phyloP scores from a whole-genome alignment of 2,329 filamentous ascomycete species.

The Huntiella bhutanensis region DNA sequence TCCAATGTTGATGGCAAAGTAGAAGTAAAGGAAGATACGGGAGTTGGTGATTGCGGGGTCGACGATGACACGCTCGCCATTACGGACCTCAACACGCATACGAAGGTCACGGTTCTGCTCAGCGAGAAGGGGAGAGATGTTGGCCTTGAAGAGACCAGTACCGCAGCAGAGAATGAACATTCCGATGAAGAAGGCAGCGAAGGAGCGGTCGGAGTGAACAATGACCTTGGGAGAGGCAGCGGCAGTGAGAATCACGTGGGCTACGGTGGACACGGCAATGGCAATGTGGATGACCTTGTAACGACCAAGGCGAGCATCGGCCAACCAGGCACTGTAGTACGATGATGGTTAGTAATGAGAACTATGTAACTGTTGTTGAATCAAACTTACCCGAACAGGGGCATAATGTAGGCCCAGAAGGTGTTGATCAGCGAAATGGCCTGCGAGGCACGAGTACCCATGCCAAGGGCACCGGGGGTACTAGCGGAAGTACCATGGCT shows the following conservation, averaged over 20 bases:
- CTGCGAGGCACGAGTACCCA: constrained; percentile 37
- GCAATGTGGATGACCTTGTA: constrained; percentile 56
- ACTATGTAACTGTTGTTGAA: constrained; percentile 14
- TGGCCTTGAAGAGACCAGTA: constrained; percentile 66
- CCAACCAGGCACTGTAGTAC: constrained; percentile 28
- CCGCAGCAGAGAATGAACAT: constrained; percentile 36
- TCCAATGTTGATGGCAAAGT: constrained; percentile 43
- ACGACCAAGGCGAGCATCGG: constrained; percentile 53
- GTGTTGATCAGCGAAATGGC: constrained; percentile 33
- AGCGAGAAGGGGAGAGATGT: constrained; percentile 53
- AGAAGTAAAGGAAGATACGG: constrained; percentile 47
- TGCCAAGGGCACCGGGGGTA: constrained; percentile 33
- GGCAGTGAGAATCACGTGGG: constrained; percentile 46
- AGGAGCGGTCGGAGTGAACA: constrained; percentile 32
- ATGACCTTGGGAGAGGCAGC: constrained; percentile 47
- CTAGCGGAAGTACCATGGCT: constrained; percentile 17
- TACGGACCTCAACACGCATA: constrained; percentile 34
- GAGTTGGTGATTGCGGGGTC: constrained; percentile 50
- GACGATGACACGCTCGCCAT: constrained; percentile 49
- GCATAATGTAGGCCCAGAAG: constrained; percentile 44
- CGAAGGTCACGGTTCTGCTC: constrained; percentile 46
- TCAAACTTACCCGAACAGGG: constrained; percentile 29
- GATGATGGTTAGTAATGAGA: neutral
- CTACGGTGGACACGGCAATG: constrained; percentile 44
- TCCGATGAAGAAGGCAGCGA: constrained; percentile 53